Conservation (phyloP, 2,329 filamentous ascomycete genomes). For the Emergomyces pasteurianus region DNA sequence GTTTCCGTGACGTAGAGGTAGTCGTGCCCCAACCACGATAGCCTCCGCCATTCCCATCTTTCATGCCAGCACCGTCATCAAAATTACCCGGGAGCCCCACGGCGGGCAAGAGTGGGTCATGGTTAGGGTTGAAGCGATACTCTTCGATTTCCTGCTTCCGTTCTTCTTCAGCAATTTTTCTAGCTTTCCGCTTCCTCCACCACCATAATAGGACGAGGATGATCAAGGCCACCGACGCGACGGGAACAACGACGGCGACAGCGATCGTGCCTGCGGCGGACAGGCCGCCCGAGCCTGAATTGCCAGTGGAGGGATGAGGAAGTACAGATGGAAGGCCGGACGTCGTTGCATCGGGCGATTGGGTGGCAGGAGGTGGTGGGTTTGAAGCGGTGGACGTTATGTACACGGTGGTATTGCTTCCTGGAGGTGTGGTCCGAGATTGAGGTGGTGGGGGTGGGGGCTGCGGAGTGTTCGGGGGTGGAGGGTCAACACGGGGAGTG, state of each 20-base stretch:
- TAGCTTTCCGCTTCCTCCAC: constrained; percentile 80
- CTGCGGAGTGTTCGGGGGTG: constrained; percentile 1
- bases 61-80: constrained; percentile 56
- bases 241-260: constrained; percentile 85
- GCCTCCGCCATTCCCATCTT: constrained; percentile 61
- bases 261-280: constrained; percentile 59
- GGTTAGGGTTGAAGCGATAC: constrained; percentile 96
- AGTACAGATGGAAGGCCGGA: constrained; percentile 17
- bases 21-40: constrained; percentile 94
- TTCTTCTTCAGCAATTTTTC: constrained; percentile 73
- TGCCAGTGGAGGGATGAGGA: constrained; percentile 16
- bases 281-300: constrained; percentile 23
- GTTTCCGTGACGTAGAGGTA: constrained; percentile 64
- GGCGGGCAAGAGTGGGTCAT: constrained; percentile 66
- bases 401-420: constrained; percentile 14
- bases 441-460: constrained; percentile 1
- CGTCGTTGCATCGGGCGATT: constrained; percentile 12
- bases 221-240: constrained; percentile 73
- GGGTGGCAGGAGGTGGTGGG: constrained; percentile 10
- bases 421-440: background rate
- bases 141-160: constrained; percentile 94
- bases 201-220: constrained; percentile 66
- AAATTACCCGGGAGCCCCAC: constrained; percentile 37
- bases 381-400: constrained; percentile 16
- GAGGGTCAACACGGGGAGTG: too few relatives aligned